Evolutionary conservation across 139 green algal species (phyloP), one percentile per base, ranked within the genome.

Genomic region (Prasinococcaceae sp.): DNA sequence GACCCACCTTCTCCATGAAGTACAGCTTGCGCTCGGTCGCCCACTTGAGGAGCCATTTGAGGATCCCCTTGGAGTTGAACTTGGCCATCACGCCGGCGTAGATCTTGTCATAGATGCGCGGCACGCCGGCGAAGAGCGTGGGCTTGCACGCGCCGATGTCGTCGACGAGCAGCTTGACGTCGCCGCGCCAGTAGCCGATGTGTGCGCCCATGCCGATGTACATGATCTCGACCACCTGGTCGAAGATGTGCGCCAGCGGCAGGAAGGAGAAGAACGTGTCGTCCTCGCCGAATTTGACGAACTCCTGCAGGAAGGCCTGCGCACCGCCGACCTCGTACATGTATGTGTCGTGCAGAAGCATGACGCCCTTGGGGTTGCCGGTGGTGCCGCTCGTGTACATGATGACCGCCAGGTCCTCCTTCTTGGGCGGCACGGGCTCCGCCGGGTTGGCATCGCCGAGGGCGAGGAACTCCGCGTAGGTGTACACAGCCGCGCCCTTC

Each of bases 21-120:
- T 62, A 67, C 22, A 79, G 67, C 81, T 95, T 95, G 51, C 69
- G 64, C 9, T 12, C 58, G 58, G 71, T 77, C 39, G 66, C 83
- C 43, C 60, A 77, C 53, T 81, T 83, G 78, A 92, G 90, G 3
- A 92, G 61, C 5, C 50, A 30, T 8, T 61, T 58, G 63, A 78
- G 76, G 29, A 86, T 3, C 2, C 33, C 47, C 24, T 64, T 46
- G 5, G 51, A 45, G 23, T 22, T 35, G 16, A 84, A 64, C 63
- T 83, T 68, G 26, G 30, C 26, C 38, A 74, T 73, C 30, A 85
- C 77, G 39, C 79, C 68, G 3, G 59, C 47, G 71, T 94, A 93
- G 69, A 97, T 94, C 61, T 86, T 74, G 64, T 97, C 89, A 65
- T 90, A 97, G 10, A 97, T 84, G 35, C 89, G 77, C 0, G 89